Base-by-base conservation (phyloP, 192 early-diverging fungal genomes). In the Coemansia sp. region DNA sequence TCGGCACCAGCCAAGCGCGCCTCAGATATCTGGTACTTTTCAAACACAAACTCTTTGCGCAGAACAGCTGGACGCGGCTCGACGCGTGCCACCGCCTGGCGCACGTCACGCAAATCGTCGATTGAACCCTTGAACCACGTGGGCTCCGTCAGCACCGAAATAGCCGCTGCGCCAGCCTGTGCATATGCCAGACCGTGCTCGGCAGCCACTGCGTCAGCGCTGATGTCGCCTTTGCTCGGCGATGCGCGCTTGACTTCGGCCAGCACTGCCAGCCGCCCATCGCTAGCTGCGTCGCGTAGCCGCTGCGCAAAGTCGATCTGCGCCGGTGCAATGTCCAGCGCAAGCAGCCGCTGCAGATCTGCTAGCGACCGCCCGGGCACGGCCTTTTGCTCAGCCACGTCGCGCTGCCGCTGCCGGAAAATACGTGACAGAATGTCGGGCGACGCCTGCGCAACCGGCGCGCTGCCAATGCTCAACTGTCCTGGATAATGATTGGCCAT, bases 211-310 rank as follows among this genome's bases (percentile, higher is more conserved):
- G 89, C 94, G 3, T 67, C 64, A 17, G 89, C 67, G 60, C 90
- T 87, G 65, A 99, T 98, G 58, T 91, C 84, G 24, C 96, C 96
- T 74, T 98, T 98, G 76, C 88, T 90, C 3, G 98, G 98, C 17
- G 92, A 94, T 0, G 98, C 98, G 39, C 98, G 89, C 81, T 99
- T 99, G 73, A 99, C 89, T 78, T 99, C 98, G n/a, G 94, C 96
- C 79, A 96, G 82, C 51, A 99, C 85, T 2, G 98, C 94, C 73
- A 79, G 68, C 21, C 66, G 67, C 37, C 60, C 62, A 2, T 41
- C 47, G 10, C 8, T 39, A 0, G 58, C 14, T 23, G 72, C 61
- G 2, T 58, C 51, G 10, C 63, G 68, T 29, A 99, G 67, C 27
- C 93, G 88, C 17, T 79, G 77, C 15, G 82, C 82, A 66, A 99